A percentile compares a stretch with the other conserved stretches of the same genome.
These are phyloP conservation scores for Spizellomyces sp. DNA, from an alignment of 192 early-diverging fungal species.

Conservation along the genomic window DNA sequence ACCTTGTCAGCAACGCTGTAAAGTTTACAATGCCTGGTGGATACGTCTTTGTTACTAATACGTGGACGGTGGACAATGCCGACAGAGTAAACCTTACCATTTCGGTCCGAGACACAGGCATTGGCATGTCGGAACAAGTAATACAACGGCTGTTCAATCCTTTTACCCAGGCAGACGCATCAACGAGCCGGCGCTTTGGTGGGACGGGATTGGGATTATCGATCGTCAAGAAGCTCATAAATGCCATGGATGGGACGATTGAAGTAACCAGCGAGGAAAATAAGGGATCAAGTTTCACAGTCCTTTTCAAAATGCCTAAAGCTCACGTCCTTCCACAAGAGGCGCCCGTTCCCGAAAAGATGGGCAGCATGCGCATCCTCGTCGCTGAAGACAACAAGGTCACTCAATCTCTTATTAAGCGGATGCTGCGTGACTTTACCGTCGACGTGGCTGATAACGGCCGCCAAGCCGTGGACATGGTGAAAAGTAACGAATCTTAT, in stretches of 20 bases:
- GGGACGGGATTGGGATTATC: conserved; percentile 36
- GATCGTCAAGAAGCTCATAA: conserved; percentile 24
- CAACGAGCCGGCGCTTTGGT: conserved; percentile 23
- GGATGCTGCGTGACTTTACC: conserved; percentile 19
- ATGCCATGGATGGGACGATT: conserved; percentile 20
- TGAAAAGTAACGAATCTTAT: background rate
- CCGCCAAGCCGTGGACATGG: conserved; percentile 16
- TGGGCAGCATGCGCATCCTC: conserved; percentile 4
- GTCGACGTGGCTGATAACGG: conserved; percentile 36
- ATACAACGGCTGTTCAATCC: conserved; percentile 29
- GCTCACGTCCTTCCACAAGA: conserved; percentile 7
- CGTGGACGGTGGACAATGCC: background rate
- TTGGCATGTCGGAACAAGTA: conserved; percentile 21
- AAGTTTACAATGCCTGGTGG: conserved; percentile 24
- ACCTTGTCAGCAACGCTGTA: conserved; percentile 28
- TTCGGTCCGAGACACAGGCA: conserved; percentile 26
- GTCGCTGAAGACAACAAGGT: conserved; percentile 37
- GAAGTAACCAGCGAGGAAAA: conserved; percentile 2
- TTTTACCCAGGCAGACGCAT: conserved; percentile 30
- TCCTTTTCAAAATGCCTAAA: conserved; percentile 5
- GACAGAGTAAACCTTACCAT: background rate
- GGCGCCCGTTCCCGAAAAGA: background rate
- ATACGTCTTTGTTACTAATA: conserved; percentile 5
- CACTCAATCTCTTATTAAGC: conserved; percentile 27
- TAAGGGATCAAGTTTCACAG: conserved; percentile 23